Evolutionary conservation across 108 stramenopile genomes (phyloP).

Genomic region (Nitzschia palea): DNA sequence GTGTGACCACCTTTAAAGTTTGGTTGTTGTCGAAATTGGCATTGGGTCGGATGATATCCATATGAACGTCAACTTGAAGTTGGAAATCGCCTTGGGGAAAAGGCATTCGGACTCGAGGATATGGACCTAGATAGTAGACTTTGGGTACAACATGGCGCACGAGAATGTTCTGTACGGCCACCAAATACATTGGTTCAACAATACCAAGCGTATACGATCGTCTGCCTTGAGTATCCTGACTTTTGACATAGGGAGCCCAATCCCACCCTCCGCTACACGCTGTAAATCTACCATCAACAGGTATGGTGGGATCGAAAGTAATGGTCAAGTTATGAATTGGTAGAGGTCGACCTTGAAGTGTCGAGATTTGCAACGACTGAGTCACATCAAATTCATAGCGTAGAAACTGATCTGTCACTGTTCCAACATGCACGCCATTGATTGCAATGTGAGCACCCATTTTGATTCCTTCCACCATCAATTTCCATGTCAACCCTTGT

Average conservation of each 20-base stretch:
- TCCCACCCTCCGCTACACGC: conserved; percentile 57
- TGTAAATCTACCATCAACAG: conserved; percentile 37
- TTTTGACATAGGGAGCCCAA: conserved; percentile 44
- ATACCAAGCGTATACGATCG: conserved; percentile 41
- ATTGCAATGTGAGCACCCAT: conserved; percentile 46
- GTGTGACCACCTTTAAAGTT: background rate
- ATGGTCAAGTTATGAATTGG: conserved; percentile 22
- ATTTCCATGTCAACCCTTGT: conserved; percentile 7
- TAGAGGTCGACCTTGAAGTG: background rate
- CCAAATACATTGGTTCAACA: conserved; percentile 31
- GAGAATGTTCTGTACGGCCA: conserved; percentile 5
- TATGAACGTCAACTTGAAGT: conserved; percentile 31
- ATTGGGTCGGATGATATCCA: background rate
- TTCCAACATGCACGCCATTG: conserved; percentile 31
- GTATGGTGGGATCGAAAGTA: conserved; percentile 45
- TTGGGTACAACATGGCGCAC: conserved; percentile 44
- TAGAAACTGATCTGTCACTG: conserved; percentile 47
- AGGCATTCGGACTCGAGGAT: conserved; percentile 19
- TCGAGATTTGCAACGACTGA: background rate
- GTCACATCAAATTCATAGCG: conserved; percentile 26
- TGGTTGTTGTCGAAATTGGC: background rate
- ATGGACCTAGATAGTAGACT: conserved; percentile 33
- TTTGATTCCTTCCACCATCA: conserved; percentile 55
- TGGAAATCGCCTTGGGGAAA: conserved; percentile 12
- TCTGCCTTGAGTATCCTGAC: conserved; percentile 22